Evolutionary conservation across 2,329 filamentous ascomycete genomes (phyloP), one percentile per base, ranked within the genome.

Genomic region (Canariomyces notabilis): DNA sequence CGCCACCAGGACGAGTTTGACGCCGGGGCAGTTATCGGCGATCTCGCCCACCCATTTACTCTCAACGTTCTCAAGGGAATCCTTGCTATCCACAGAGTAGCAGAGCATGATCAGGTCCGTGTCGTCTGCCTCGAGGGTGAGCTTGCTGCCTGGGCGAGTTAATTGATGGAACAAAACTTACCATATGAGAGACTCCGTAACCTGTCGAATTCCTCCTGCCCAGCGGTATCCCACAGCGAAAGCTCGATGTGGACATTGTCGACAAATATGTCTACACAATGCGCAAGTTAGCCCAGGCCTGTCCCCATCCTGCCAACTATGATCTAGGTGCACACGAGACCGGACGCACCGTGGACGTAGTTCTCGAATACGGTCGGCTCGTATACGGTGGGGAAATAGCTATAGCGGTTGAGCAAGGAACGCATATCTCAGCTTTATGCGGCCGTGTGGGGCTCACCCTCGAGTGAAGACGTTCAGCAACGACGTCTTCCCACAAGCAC

Each of bases 11-110:
- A 98, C 93, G 37, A 98, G 80, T 68, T 94, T 95, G 54, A 96
- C 93, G 48, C 86, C 88, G 1, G 89, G 89, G 69, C 93, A 97
- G 71, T 98, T 96, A 70, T 98, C 93, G 53, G 90, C 87, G 57
- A 98, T 98, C 69, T 98, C 93, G 52, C 88, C 86, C 5, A 96
- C 88, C 93, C 93, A 98, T 72, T 98, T 98, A 59, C 88, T 91
- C 67, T 95, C 89, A 51, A 98, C 89, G 78, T 98, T 98, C 68
- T 98, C 93, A 51, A 98, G 81, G 3, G 90, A 96, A 67, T 96
- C 90, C 57, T 86, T 89, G 65, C 88, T 95, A 69, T 98, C 93
- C 65, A 97, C 87, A 60, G 87, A 93, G 71, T 97, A 98, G 75
- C 93, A 98, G 58, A 98, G 87, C 86, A 98, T 96, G 61, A 98